Percentiles rank a stretch among this genome's conserved stretches.
Evolutionary conservation across 2,329 filamentous ascomycete species (phyloP).

Genomic region (Colletotrichum sp.): DNA sequence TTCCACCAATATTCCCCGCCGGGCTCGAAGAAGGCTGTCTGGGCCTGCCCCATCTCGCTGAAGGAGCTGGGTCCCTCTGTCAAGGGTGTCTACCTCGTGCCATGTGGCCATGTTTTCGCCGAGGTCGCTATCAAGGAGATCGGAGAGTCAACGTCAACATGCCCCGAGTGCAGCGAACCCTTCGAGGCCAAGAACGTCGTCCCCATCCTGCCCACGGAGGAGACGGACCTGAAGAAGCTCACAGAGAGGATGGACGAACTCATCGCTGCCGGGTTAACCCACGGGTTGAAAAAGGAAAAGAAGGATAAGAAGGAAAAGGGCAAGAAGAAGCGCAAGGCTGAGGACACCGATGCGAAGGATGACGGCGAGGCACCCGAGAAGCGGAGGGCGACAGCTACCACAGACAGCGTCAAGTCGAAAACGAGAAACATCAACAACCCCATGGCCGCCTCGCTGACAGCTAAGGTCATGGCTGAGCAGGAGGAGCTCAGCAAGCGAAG

Average conservation of each 20-base stretch:
- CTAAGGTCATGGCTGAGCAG: conserved; percentile 86
- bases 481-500: conserved; percentile 80
- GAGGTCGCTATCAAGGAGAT: conserved; percentile 85
- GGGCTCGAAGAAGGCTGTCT: conserved; percentile 58
- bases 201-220: conserved; percentile 75
- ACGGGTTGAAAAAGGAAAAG: conserved; percentile 86
- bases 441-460: conserved; percentile 82
- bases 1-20: conserved; percentile 57
- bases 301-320: conserved; percentile 56
- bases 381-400: conserved; percentile 17
- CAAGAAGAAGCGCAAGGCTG: conserved; percentile 77
- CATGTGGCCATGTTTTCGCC: conserved; percentile 93
- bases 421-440: conserved; percentile 82
- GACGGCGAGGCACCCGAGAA: conserved; percentile 34
- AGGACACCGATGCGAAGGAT: conserved; percentile 44
- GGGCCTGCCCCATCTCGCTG: conserved; percentile 85
- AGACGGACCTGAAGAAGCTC: conserved; percentile 73
- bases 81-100: conserved; percentile 87
- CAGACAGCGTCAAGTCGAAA: conserved; percentile 27
- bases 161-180: conserved; percentile 74
- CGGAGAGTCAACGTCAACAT: conserved; percentile 62
- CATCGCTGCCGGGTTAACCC: conserved; percentile 73
- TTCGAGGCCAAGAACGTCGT: conserved; percentile 80
- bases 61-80: conserved; percentile 82
- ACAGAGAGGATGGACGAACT: conserved; percentile 71